Evolutionary conservation across 2,329 filamentous ascomycete genomes (phyloP).

Genomic region (Botryotinia globosa): DNA sequence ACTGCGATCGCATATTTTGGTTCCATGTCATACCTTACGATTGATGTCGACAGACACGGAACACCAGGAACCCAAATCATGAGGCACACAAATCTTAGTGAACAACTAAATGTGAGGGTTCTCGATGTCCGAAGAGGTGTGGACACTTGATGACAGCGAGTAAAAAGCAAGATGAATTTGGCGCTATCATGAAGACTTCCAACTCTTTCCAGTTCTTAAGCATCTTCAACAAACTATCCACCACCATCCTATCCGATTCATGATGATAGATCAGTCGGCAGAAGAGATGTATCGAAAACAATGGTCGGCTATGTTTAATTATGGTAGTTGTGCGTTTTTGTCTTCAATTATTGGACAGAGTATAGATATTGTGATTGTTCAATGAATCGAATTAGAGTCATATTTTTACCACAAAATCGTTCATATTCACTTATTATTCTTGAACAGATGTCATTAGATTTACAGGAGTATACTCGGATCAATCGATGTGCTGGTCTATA

Average conservation of each 20-base stretch:
- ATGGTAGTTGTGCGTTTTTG: background rate
- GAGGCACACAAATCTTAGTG: background rate
- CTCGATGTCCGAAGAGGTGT: background rate
- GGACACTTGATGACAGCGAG: background rate
- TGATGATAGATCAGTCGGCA: background rate
- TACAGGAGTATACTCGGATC: background rate
- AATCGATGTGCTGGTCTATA: background rate
- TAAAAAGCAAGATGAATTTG: background rate
- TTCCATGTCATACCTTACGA: background rate
- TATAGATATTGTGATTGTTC: background rate
- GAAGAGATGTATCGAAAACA: fast-evolving
- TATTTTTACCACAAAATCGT: background rate
- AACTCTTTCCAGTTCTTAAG: background rate
- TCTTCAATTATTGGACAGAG: too few species aligned
- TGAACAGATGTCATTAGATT: background rate
- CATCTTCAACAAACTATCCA: background rate
- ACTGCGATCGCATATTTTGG: too few species aligned
- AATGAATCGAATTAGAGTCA: background rate
- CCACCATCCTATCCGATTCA: fast-evolving
- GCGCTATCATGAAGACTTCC: background rate
- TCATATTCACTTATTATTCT: background rate
- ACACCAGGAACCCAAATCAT: background rate
- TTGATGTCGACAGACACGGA: background rate
- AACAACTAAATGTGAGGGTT: background rate
- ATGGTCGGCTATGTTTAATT: background rate